A percentile compares a stretch with the other conserved stretches of the same genome.
phyloP scores from a whole-genome alignment of 225 moss, liverwort and hornwort species.

The Polytrichum formosum region DNA sequence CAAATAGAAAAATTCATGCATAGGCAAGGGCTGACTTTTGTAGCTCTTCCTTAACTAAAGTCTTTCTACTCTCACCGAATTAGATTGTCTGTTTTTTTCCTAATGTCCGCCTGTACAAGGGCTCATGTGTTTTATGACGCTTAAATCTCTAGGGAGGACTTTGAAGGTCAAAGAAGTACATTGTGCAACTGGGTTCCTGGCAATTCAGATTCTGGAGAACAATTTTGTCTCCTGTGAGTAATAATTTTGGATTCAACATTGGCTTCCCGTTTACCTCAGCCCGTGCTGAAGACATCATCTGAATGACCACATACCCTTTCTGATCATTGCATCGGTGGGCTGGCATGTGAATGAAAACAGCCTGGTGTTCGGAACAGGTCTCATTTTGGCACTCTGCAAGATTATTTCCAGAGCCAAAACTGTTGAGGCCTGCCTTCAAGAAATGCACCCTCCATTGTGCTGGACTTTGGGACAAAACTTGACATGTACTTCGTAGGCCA shows the following conservation, averaged over 20 bases:
- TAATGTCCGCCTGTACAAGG: neutral
- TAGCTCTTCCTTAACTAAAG: too few species aligned
- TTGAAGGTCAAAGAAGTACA: conserved; percentile 49
- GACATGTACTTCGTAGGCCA: conserved; percentile 7
- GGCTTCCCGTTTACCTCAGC: conserved; percentile 41
- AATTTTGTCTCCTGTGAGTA: conserved; percentile 37
- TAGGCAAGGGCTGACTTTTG: too few species aligned
- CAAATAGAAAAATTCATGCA: too few species aligned
- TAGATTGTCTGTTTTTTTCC: neutral
- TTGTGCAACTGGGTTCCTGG: conserved; percentile 31
- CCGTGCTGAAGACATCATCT: conserved; percentile 24
- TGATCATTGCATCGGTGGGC: conserved; percentile 26
- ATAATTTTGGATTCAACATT: conserved; percentile 40
- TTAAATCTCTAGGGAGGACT: neutral
- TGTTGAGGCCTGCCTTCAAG: conserved; percentile 47
- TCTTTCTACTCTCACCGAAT: too few species aligned
- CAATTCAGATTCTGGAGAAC: conserved; percentile 25
- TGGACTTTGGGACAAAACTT: conserved; percentile 22
- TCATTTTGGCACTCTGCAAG: conserved; percentile 27
- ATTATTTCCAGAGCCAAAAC: conserved; percentile 26
- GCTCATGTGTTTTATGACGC: neutral
- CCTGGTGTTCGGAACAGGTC: conserved; percentile 33
- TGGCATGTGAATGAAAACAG: conserved; percentile 44
- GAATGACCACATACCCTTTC: conserved; percentile 45
- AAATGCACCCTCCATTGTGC: conserved; percentile 34